Evolutionary conservation across 78 protist species (phyloP).

Genomic region (Dictyostelium purpureum): DNA sequence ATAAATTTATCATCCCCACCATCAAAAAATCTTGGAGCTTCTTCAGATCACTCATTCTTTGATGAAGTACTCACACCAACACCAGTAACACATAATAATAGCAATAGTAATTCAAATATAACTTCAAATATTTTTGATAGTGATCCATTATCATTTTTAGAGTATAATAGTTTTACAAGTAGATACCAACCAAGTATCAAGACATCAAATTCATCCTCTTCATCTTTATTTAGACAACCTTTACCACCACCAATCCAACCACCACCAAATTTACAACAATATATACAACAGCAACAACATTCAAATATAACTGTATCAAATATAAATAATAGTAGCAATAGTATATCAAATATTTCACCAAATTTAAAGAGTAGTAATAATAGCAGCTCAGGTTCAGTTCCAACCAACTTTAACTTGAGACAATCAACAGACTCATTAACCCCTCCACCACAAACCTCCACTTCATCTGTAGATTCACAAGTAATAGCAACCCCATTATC

Average conservation of each 20-base stretch:
- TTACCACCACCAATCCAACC: not conserved
- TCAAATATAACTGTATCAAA: not conserved
- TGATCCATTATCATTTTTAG: constrained; percentile 55
- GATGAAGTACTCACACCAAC: constrained; percentile 66
- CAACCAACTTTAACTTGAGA: not conserved
- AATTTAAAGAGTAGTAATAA: constrained; percentile 1
- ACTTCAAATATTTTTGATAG: constrained; percentile 33
- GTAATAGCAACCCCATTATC: constrained; percentile 15
- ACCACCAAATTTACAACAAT: not conserved
- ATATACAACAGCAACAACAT: not conserved
- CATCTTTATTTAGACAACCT: constrained; percentile 6
- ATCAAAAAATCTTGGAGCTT: constrained; percentile 9
- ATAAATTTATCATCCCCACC: constrained; percentile 70
- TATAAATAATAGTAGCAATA: not conserved
- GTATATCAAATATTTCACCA: not conserved
- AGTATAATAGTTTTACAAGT: constrained; percentile 1
- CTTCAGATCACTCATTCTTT: constrained; percentile 2
- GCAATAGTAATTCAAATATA: constrained; percentile 8
- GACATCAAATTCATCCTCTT: constrained; percentile 10
- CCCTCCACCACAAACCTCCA: constrained; percentile 18
- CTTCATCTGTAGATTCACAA: constrained; percentile 21
- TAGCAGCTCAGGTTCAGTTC: not conserved
- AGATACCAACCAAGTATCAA: not conserved
- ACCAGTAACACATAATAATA: constrained; percentile 43
- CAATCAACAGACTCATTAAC: constrained; percentile 61